Evolutionary conservation across 306 rosid species (phyloP).

Genomic region (Fagus crenata): DNA sequence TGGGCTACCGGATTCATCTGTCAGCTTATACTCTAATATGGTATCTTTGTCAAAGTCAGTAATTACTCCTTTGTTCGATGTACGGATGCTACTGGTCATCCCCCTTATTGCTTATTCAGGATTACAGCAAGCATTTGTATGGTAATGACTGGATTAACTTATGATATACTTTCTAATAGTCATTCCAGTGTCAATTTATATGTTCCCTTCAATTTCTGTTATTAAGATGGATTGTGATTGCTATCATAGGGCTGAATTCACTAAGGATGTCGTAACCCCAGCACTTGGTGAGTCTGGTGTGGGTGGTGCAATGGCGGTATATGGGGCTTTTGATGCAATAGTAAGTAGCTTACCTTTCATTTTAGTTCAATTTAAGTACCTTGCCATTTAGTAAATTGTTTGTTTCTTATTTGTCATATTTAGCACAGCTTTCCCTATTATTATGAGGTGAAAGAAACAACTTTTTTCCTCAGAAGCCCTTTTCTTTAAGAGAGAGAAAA

Average conservation of each 20-base stretch:
- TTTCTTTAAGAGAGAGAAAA: background rate
- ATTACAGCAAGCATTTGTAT: conserved; percentile 92
- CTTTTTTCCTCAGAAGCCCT: background rate
- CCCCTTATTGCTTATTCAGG: conserved; percentile 96
- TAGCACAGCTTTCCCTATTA: background rate
- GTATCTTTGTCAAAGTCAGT: conserved; percentile 57
- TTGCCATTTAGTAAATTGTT: background rate
- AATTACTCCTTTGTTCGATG: conserved; percentile 53
- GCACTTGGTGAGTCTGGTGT: conserved; percentile 89
- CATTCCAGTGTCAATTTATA: conserved; percentile 18
- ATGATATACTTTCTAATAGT: conserved; percentile 22
- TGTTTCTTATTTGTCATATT: conserved; percentile 2
- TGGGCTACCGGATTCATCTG: conserved; percentile 38
- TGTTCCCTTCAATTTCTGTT: conserved; percentile 14
- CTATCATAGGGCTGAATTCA: conserved; percentile 74
- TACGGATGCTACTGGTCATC: conserved; percentile 72
- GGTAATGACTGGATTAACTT: conserved; percentile 57
- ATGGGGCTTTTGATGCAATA: conserved; percentile 92
- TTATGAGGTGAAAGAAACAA: background rate
- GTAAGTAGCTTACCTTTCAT: conserved; percentile 51
- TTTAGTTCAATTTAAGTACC: conserved; percentile 7
- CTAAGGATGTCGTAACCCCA: conserved; percentile 75
- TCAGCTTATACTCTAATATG: conserved; percentile 42
- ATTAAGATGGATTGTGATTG: conserved; percentile 13
- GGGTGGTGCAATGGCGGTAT: conserved; percentile 90